Conservation (phyloP, 495 filamentous ascomycete species). For the Thermochaetoides thermophila region DNA sequence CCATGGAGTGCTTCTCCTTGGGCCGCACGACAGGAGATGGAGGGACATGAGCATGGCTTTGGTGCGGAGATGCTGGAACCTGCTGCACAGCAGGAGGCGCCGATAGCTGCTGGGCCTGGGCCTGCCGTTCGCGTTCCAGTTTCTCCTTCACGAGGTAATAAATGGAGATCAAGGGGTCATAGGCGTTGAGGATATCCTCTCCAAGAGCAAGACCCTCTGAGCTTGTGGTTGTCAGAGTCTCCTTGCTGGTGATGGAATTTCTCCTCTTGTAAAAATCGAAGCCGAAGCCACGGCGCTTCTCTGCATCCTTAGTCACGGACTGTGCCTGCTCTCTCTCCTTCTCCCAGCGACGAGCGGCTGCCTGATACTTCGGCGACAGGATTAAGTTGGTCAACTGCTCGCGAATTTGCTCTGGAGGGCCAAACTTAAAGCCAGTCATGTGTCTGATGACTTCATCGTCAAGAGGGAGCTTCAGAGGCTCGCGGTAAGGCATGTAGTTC, state of each 20-base stretch:
- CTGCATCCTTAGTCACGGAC: conserved; percentile 43
- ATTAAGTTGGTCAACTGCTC: conserved; percentile 69
- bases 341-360: conserved; percentile 46
- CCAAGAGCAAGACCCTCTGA: conserved; percentile 70
- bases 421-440: conserved; percentile 99
- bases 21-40: conserved; percentile 31
- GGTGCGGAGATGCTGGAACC: conserved; percentile 15
- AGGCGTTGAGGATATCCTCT: conserved; percentile 84
- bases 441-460: conserved; percentile 71
- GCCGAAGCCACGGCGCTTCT: conserved; percentile 74
- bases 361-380: conserved; percentile 83
- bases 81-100: conserved; percentile 14
- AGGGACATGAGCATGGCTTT: conserved; percentile 8
- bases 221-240: conserved; percentile 77
- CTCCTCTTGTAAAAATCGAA: conserved; percentile 97
- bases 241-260: conserved; percentile 72
- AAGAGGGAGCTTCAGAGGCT: conserved; percentile 72
- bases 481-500: conserved; percentile 71
- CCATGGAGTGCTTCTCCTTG: conserved; percentile 27
- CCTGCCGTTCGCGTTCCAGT: conserved; percentile 56
- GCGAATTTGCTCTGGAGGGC: conserved; percentile 65
- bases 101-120: conserved; percentile 10
- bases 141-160: conserved; percentile 96
- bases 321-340: conserved; percentile 50
- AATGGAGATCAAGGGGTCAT: conserved; percentile 79